These are phyloP conservation scores for Coprinopsis marcescibilis DNA, from an alignment of 768 basidiomycete species.

Conservation along the genomic window DNA sequence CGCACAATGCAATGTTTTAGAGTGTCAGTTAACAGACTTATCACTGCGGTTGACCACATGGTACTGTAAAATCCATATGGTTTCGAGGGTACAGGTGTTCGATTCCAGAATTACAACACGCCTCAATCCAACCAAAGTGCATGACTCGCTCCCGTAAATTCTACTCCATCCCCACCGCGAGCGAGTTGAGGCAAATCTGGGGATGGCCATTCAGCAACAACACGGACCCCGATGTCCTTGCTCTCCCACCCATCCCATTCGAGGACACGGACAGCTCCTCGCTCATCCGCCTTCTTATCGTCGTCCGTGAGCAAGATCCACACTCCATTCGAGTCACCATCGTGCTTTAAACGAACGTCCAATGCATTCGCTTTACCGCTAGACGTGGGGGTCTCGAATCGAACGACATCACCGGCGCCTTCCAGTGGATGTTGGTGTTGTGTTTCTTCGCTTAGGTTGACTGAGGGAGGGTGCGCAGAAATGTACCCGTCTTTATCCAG, in stretches of 20 bases:
- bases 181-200: constrained; percentile 8
- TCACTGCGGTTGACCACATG: too few species aligned
- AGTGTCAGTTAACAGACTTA: too few species aligned
- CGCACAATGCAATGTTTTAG: too few species aligned
- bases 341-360: constrained; percentile 32
- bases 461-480: neutral
- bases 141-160: constrained; percentile 42
- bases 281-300: constrained; percentile 28
- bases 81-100: too few species aligned
- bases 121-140: too few species aligned
- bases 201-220: constrained; percentile 38
- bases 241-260: constrained; percentile 45
- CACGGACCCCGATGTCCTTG: constrained; percentile 19
- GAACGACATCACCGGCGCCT: constrained; percentile 23
- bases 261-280: constrained; percentile 37
- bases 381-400: constrained; percentile 40
- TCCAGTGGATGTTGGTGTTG: constrained; percentile 2
- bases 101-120: too few species aligned
- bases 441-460: neutral
- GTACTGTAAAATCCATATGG: too few species aligned
- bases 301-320: constrained; percentile 51
- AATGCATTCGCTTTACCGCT: constrained; percentile 50
- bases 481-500: constrained; percentile 32
- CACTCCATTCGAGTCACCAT: constrained; percentile 18
- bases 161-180: constrained; percentile 10